Base-by-base conservation (phyloP, 2,329 filamentous ascomycete species). In the Colletotrichum cordylinicola region DNA sequence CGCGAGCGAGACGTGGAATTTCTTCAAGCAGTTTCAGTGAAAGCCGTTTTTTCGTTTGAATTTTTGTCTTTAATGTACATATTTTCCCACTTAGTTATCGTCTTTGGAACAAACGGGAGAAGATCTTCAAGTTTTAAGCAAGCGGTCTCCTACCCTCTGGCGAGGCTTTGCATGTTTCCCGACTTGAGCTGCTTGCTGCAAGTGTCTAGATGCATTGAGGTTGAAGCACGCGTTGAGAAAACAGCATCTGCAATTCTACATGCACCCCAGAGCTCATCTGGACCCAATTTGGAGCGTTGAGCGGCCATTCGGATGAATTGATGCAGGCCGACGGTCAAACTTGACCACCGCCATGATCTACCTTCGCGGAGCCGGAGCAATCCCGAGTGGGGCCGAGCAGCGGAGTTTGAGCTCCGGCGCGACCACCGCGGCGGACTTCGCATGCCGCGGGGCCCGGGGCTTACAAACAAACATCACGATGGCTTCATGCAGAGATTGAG, bases 171-270 rank as follows among this genome's bases (percentile, higher is more conserved):
- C 9, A 33, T 0, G 1, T 13, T 9, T 10, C n/a, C n/a, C 12
- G n/a, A 6, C 7, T 52, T 52, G 12, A 52, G 9, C 29, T n/a
- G n/a, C 9, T 12, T n/a, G n/a, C 9, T 12, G 3, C 2, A 18
- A 48, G 39, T 21, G 18, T n/a, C 39, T 48, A 18, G 5, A 12
- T 0, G 18, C 0, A 52, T 21, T 52, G n/a, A 10, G 43, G n/a
- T 12, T 13, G 43, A 16, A 21, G 43, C n/a, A 13, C 6, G 12
- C 0, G n/a, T 21, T 13, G n/a, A 7, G n/a, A 4, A 16, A 6
- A 21, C 43, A 52, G 16, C n/a, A 2, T 6, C n/a, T 52, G 18
- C 10, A 4, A 52, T 52, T 12, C 33, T 13, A 13, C 10, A 35
- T 35, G 6, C n/a, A 52, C n/a, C 18, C 6, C 6, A 21, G n/a